phyloP scores from a whole-genome alignment of 371 early-diverging fungal genomes.

The Mucor mucedo region DNA sequence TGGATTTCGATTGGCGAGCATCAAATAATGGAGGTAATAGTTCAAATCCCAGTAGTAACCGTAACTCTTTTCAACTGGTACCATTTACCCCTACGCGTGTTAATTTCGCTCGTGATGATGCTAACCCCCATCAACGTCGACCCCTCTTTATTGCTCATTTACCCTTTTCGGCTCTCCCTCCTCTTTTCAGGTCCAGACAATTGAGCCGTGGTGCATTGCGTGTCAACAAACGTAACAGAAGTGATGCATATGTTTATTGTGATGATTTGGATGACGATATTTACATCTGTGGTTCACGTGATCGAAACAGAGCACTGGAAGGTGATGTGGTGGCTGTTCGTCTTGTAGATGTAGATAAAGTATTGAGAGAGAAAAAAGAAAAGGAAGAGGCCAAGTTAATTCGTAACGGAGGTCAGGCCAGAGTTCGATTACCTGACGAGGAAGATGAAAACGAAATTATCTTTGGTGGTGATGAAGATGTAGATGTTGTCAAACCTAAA shows the following conservation, averaged over 20 bases:
- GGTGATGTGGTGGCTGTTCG: conserved; percentile 87
- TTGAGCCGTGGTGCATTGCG: conserved; percentile 75
- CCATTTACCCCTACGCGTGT: conserved; percentile 59
- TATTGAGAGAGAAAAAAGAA: conserved; percentile 60
- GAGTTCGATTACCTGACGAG: conserved; percentile 49
- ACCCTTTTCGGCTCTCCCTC: conserved; percentile 62
- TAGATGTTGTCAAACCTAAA: conserved; percentile 61
- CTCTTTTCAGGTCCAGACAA: conserved; percentile 54
- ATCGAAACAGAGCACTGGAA: conserved; percentile 88
- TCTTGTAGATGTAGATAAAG: conserved; percentile 74
- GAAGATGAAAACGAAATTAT: conserved; percentile 57
- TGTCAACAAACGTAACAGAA: conserved; percentile 83
- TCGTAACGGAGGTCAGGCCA: conserved; percentile 53
- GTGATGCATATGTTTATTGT: conserved; percentile 86
- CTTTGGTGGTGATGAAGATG: conserved; percentile 61
- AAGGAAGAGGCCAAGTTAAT: conserved; percentile 57
- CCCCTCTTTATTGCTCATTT: conserved; percentile 64
- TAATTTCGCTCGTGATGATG: conserved; percentile 57
- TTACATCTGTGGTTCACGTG: conserved; percentile 76
- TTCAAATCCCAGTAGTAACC: not conserved
- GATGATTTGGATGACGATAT: conserved; percentile 73
- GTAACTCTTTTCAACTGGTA: conserved; percentile 32
- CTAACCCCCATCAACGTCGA: conserved; percentile 61
- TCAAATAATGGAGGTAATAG: not conserved
- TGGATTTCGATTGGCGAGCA: conserved; percentile 40